Base-by-base conservation (phyloP, 768 basidiomycete genomes). In the Ephemerocybe angulata region DNA sequence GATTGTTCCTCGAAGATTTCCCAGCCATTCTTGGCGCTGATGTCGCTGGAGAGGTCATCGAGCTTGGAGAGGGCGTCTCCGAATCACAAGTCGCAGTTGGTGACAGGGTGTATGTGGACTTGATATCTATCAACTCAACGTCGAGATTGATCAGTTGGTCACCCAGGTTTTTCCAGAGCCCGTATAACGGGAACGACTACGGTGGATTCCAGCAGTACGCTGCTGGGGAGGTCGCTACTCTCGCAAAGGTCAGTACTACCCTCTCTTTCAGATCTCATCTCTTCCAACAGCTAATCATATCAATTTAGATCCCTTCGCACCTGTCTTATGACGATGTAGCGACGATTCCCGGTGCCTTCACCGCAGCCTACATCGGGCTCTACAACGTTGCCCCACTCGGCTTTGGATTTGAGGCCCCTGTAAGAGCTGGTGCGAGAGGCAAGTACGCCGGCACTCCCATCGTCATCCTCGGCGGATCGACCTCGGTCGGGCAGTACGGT, bases 21-120 rank as follows among this genome's bases (percentile, higher is more conserved):
- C 83, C 79, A 13, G 72, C 73, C 5, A 65, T 84, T 2, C 55
- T 79, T 0, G 83, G 83, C 1, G 67, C 64, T 8, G 83, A 85
- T 52, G 69, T 72, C 30, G 77, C 83, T 40, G 84, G 84, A 4
- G 72, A 75, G 1, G 76, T 85, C 6, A 76, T 73, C 25, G 73
- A 69, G 30, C 69, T 84, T 41, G 84, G 83, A 1, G 75, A 77
- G 53, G 79, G 76, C 1, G 82, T 85, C 7, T 71, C n/a, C n/a
- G n/a, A n/a, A n/a, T n/a, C 67, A 17, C 67, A 68, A 29, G 77
- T 82, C 61, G 70, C 77, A 57, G 70, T 70, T 28, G 83, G 82
- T 1, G 81, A 84, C 62, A 70, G 74, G 62, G 79, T 85, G 80
- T 81, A 67, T 60, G 76, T 62, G 24, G 28, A 49, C 27, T 54